Conservation (phyloP, 306 rosid species). For the Nissolia schottii region DNA sequence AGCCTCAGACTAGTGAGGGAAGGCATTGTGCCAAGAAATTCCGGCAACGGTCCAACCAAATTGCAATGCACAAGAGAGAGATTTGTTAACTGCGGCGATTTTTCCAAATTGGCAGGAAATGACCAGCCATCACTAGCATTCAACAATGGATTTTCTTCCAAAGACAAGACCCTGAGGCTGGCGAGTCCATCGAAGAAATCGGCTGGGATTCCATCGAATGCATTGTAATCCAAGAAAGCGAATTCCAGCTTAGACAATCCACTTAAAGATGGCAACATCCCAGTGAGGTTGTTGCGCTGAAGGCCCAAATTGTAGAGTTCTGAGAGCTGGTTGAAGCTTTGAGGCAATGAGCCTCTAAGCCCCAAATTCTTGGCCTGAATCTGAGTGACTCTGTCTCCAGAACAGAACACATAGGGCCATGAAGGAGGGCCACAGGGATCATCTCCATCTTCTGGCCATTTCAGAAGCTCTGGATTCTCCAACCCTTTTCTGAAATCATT, state of each 20-base stretch:
- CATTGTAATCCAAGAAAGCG: conserved; percentile 68
- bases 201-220: conserved; percentile 60
- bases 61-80: conserved; percentile 55
- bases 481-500: conserved; percentile 64
- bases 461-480: conserved; percentile 62
- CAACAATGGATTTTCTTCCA: conserved; percentile 61
- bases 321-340: conserved; percentile 65
- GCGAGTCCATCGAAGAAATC: conserved; percentile 64
- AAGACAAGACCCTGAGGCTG: conserved; percentile 51
- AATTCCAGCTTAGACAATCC: conserved; percentile 74
- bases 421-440: conserved; percentile 79
- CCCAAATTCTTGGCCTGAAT: conserved; percentile 72
- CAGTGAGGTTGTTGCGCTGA: conserved; percentile 62
- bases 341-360: conserved; percentile 61
- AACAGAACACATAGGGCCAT: conserved; percentile 70
- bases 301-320: conserved; percentile 72
- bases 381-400: conserved; percentile 62
- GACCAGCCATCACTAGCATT: conserved; percentile 65
- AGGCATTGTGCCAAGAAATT: conserved; percentile 55
- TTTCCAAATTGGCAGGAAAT: conserved; percentile 56
- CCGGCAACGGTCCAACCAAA: conserved; percentile 67
- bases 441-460: conserved; percentile 63
- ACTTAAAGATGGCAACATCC: conserved; percentile 57
- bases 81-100: conserved; percentile 57
- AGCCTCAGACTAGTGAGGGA: conserved; percentile 60